Percentiles rank a stretch among this genome's conserved stretches.
Conservation (phyloP, 2,329 filamentous ascomycete species). For the Ceratocystis cubensis region DNA sequence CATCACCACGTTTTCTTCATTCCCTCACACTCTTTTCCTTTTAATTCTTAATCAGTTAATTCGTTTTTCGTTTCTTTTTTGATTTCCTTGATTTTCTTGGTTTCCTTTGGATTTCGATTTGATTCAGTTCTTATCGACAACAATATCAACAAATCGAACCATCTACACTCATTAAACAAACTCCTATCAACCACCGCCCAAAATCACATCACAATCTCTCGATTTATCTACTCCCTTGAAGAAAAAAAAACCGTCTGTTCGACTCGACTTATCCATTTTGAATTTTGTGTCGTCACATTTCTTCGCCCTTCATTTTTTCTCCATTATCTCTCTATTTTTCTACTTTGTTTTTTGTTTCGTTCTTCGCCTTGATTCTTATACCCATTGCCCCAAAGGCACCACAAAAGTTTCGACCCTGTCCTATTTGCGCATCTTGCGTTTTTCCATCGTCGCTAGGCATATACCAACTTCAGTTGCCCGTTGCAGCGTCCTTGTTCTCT, state of each 20-base stretch:
- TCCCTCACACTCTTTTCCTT: conserved; percentile 20
- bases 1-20: background rate
- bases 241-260: background rate
- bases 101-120: conserved; percentile 13
- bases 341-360: background rate
- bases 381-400: conserved; percentile 18
- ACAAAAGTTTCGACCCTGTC: conserved; percentile 10
- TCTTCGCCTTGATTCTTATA: conserved; percentile 13
- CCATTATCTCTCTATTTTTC: background rate
- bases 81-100: background rate
- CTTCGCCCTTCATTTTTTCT: background rate
- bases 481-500: conserved; percentile 5
- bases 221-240: conserved; percentile 18
- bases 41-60: conserved; percentile 22
- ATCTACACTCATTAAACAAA: conserved; percentile 19
- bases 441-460: background rate
- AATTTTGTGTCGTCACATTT: background rate
- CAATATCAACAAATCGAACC: conserved; percentile 31
- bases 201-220: conserved; percentile 17
- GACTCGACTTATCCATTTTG: background rate
- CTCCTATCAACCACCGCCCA: conserved; percentile 21
- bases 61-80: conserved; percentile 12
- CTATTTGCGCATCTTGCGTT: background rate
- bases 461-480: background rate
- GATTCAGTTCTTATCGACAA: conserved; percentile 17